Conservation (phyloP, 2,329 filamentous ascomycete genomes). For the Colletotrichum sp. region DNA sequence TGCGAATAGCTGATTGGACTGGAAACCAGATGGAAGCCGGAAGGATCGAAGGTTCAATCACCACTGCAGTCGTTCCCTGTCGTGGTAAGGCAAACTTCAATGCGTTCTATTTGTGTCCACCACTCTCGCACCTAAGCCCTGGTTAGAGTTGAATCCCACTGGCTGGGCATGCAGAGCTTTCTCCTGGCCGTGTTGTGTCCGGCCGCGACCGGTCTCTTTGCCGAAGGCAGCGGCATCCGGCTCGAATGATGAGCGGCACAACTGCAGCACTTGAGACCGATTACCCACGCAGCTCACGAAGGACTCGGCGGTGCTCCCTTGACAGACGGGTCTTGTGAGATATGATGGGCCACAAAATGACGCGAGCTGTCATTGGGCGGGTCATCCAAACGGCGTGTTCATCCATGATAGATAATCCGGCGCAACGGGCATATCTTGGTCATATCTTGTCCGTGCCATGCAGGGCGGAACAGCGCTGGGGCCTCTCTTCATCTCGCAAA, state of each 20-base stretch:
- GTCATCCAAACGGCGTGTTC: conserved; percentile 13
- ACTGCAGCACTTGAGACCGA: neutral
- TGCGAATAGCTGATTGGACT: neutral
- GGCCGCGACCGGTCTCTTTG: neutral
- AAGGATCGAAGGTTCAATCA: neutral
- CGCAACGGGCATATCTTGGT: conserved; percentile 8
- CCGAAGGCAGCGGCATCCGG: neutral
- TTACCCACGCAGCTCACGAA: neutral
- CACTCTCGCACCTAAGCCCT: neutral
- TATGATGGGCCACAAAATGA: neutral
- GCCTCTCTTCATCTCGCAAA: conserved; percentile 8
- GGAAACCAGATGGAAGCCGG: neutral
- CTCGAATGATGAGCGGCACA: neutral
- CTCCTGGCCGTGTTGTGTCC: neutral
- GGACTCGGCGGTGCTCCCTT: neutral
- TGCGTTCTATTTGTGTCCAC: neutral
- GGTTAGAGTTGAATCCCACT: neutral
- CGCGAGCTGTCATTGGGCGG: conserved; percentile 11
- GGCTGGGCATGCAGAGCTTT: neutral
- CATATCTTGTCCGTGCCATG: conserved; percentile 8
- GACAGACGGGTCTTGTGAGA: neutral
- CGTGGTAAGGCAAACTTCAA: neutral
- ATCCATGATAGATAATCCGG: neutral
- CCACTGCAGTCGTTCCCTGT: neutral
- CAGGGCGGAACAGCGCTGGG: neutral